Conservation (phyloP, 2,329 filamentous ascomycete species). For the Trichoderma harzianum region DNA sequence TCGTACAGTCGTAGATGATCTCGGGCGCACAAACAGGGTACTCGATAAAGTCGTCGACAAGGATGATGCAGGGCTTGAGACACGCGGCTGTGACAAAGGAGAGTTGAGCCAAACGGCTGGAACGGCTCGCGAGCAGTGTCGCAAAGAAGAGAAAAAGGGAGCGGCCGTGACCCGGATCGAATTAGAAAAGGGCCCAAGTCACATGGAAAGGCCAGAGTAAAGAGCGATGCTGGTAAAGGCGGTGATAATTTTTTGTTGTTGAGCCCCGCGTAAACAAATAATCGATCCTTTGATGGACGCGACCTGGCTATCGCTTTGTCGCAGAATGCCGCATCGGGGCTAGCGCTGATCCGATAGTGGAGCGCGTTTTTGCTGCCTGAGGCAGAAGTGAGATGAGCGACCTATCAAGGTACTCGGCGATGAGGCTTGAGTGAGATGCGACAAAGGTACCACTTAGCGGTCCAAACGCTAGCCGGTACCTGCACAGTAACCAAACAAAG, state of each 20-base stretch:
- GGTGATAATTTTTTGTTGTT: conserved; percentile 6
- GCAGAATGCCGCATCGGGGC: not conserved
- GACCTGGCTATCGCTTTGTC: conserved; percentile 1
- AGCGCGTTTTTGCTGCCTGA: conserved; percentile 25
- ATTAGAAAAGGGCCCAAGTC: conserved; percentile 6
- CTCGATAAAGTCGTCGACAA: conserved; percentile 20
- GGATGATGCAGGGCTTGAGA: conserved; percentile 24
- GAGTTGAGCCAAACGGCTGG: conserved; percentile 22
- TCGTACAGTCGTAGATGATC: not conserved
- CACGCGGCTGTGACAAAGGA: conserved; percentile 20
- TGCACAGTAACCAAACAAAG: not conserved
- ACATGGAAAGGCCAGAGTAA: not conserved
- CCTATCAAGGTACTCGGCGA: not conserved
- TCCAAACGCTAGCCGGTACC: not conserved
- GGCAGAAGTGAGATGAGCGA: conserved; percentile 12
- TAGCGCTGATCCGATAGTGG: conserved; percentile 18
- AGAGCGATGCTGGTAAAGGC: not conserved
- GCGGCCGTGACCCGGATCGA: conserved; percentile 26
- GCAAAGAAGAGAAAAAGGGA: conserved; percentile 25
- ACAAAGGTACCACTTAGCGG: not conserved
- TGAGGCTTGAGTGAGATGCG: not conserved
- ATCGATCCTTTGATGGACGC: conserved; percentile 17
- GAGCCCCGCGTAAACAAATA: conserved; percentile 20
- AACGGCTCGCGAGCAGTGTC: conserved; percentile 25
- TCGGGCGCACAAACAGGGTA: conserved; percentile 20